Base-by-base conservation (phyloP, 2,329 filamentous ascomycete genomes). In the Scedosporium minutisporum region DNA sequence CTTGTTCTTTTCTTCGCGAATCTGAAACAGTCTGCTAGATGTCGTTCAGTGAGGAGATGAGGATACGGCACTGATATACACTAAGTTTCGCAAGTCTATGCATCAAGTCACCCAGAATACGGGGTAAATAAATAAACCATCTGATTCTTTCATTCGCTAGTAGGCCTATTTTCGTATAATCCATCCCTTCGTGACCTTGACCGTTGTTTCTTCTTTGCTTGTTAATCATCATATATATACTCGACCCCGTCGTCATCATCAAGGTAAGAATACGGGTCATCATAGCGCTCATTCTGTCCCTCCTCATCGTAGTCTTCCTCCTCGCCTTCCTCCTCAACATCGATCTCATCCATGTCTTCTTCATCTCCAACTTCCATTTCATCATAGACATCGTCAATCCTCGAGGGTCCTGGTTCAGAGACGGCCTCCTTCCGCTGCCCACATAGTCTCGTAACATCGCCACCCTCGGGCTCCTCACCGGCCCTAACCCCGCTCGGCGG, bases 291-390 rank as follows among this genome's bases (percentile, higher is more conserved):
- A 33, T 6, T 38, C 21, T 25, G 58, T 59, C 57, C 60, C 18
- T 62, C 65, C 42, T 48, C 58, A 14, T 61, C 63, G 14, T 66
- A 59, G 23, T 70, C 69, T 0, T 70, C 69, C 0, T 63, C 64
- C 27, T 68, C 66, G 14, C 66, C 68, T 38, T 69, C 68, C 1
- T 66, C 72, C 7, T 70, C 71, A 3, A 65, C 65, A 9, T 68
- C 65, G 4, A 66, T 68, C 4, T 65, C 67, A 0, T 67, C 62
- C 12, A 67, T 71, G 6, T 68, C 65, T 9, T 67, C 69, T 3
- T 68, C 67, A 0, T 66, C 69, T 14, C 33, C 55, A 14, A 57
- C 44, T 57, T 59, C 57, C 57, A 65, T 63, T 9, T 63, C 63
- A 5, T 63, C 71, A 1, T 67, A 67, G 6, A 69, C 71, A 25